A percentile compares a stretch with the other conserved stretches of the same genome.
These are phyloP conservation scores for Fusarium illudens DNA, from an alignment of 2,329 filamentous ascomycete genomes.

Conservation along the genomic window DNA sequence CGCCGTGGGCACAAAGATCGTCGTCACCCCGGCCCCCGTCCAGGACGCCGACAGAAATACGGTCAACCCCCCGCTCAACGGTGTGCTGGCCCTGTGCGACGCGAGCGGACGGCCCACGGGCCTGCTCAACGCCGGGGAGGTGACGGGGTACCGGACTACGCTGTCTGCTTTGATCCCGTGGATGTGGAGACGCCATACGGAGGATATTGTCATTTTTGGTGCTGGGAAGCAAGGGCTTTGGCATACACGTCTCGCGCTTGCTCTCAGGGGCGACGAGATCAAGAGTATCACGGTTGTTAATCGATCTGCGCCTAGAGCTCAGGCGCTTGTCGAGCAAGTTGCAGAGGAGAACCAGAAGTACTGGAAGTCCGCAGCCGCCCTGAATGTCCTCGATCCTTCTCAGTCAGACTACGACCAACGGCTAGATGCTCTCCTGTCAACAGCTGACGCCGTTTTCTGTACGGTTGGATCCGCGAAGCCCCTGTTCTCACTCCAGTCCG, in stretches of 20 bases:
- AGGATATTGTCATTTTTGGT: conserved; percentile 72
- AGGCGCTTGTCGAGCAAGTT: conserved; percentile 8
- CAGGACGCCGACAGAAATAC: neutral
- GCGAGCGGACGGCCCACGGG: conserved; percentile 45
- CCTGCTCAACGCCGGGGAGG: conserved; percentile 70
- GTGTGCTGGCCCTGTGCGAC: conserved; percentile 27
- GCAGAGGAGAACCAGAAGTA: conserved; percentile 21
- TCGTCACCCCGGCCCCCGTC: conserved; percentile 27
- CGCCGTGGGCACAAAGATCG: conserved; percentile 38
- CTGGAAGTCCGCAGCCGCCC: conserved; percentile 21
- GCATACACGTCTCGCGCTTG: conserved; percentile 72
- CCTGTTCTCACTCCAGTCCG: conserved; percentile 5
- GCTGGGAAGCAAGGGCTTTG: conserved; percentile 76
- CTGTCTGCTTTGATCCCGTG: conserved; percentile 70
- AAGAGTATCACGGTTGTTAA: conserved; percentile 44
- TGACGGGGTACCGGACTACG: conserved; percentile 74
- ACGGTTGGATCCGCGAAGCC: conserved; percentile 32
- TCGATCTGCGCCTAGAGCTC: conserved; percentile 22
- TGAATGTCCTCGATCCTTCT: conserved; percentile 14
- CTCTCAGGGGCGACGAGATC: conserved; percentile 52
- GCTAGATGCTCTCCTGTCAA: neutral
- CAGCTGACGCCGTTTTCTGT: conserved; percentile 29
- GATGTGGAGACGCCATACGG: conserved; percentile 46
- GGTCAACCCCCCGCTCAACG: conserved; percentile 12
- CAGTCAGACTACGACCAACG: conserved; percentile 4